Evolutionary conservation across 2,329 filamentous ascomycete species (phyloP).

Genomic region (Venturia effusa): DNA sequence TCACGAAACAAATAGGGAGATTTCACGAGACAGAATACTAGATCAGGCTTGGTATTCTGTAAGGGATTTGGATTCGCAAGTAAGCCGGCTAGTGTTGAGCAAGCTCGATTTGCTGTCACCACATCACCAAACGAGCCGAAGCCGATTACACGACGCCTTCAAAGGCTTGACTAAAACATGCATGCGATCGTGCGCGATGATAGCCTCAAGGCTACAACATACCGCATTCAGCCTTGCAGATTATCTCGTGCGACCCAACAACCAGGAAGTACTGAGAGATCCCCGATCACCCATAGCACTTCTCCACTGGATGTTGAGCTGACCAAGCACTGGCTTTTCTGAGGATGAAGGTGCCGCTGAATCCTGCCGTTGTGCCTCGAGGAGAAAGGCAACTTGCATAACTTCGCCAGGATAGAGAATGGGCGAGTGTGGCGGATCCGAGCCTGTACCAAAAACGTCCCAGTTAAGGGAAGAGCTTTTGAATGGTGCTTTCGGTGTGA

Average conservation of each 20-base stretch:
- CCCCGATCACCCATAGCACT: constrained; percentile 83
- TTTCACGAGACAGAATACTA: not conserved
- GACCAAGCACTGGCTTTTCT: constrained; percentile 50
- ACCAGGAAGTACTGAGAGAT: constrained; percentile 75
- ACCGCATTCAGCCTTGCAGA: not conserved
- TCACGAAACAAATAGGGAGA: not conserved
- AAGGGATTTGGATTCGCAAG: not conserved
- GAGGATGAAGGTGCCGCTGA: not conserved
- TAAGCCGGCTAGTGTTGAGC: not conserved
- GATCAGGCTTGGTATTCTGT: not conserved
- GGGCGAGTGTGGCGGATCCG: constrained; percentile 26
- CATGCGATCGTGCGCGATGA: not conserved
- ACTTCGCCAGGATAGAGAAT: constrained; percentile 52
- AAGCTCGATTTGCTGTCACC: not conserved
- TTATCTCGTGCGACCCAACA: constrained; percentile 33
- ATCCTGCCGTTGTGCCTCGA: constrained; percentile 39
- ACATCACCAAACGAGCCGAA: not conserved
- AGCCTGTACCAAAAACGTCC: constrained; percentile 27
- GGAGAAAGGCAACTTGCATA: constrained; percentile 52
- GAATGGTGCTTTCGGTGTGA: constrained; percentile 43
- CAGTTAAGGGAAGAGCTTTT: constrained; percentile 44
- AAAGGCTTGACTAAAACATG: too few species aligned
- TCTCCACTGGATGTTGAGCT: constrained; percentile 79
- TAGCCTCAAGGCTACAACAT: not conserved
- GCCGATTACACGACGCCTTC: too few species aligned